A percentile compares a stretch with the other conserved stretches of the same genome.
Conservation (phyloP, 1,139 yeast species). For the Geotrichum histeridarum region DNA sequence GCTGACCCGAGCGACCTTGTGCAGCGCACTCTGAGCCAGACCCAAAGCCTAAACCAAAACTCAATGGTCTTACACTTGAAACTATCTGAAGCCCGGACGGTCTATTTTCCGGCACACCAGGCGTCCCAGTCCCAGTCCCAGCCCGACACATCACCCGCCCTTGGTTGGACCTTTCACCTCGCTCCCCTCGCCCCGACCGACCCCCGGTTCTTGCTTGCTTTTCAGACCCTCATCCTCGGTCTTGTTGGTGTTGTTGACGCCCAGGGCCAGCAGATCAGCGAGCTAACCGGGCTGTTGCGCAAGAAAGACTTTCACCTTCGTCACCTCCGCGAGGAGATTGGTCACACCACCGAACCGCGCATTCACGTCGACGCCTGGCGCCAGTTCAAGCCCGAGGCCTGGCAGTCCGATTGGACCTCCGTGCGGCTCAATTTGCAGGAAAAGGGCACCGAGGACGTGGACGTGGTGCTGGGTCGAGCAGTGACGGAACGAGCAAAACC, state of each 20-base stretch:
- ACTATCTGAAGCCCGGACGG: not conserved
- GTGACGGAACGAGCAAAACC: not conserved
- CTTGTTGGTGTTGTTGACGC: constrained; percentile 14
- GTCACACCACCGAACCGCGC: constrained; percentile 1
- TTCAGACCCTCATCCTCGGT: constrained; percentile 14
- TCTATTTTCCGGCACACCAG: not conserved
- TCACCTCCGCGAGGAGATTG: constrained; percentile 10
- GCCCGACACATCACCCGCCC: not conserved
- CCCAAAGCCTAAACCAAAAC: not conserved
- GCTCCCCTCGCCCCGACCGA: not conserved
- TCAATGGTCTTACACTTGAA: not conserved
- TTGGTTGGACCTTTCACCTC: constrained; percentile 7
- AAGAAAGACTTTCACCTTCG: constrained; percentile 15
- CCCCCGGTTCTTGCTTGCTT: not conserved
- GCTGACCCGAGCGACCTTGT: not conserved
- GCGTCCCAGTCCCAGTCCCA: not conserved
- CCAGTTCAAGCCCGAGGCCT: constrained; percentile 4
- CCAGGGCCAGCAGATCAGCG: constrained; percentile 10
- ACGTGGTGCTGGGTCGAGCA: not conserved
- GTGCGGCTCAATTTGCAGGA: not conserved
- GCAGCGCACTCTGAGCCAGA: not conserved
- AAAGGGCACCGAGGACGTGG: not conserved
- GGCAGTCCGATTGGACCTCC: not conserved
- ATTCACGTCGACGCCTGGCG: constrained; percentile 8
- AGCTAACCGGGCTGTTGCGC: constrained; percentile 6